Percentiles rank a stretch among this genome's conserved stretches.
phyloP scores from a whole-genome alignment of 257 asterid genomes.

The Ligustrum vulgare region DNA sequence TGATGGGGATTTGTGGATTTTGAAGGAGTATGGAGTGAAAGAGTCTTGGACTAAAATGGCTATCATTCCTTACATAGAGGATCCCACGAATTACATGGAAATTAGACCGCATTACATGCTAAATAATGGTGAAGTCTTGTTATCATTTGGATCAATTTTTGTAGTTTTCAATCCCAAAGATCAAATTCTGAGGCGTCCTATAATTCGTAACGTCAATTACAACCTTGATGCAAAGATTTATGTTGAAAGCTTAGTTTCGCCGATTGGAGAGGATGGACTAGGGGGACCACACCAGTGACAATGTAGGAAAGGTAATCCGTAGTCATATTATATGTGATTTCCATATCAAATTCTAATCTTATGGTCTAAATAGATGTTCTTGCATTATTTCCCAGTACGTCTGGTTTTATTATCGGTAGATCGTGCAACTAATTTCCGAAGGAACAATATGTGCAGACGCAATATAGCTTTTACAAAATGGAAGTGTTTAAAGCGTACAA shows the following conservation, averaged over 20 bases:
- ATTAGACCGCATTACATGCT: slow-evolving; percentile 26
- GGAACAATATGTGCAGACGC: too few relatives aligned
- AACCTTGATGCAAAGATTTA: neutral
- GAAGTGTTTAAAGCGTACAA: too few relatives aligned
- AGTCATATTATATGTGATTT: neutral
- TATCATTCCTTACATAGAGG: slow-evolving; percentile 30
- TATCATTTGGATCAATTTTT: slow-evolving; percentile 30
- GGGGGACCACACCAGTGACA: neutral
- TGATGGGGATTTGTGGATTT: slow-evolving; percentile 46
- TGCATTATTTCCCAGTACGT: neutral
- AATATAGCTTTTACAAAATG: too few relatives aligned
- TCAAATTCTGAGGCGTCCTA: slow-evolving; percentile 32
- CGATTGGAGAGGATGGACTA: neutral
- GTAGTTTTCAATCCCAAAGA: slow-evolving; percentile 35
- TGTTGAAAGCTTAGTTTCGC: neutral
- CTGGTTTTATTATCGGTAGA: too few relatives aligned
- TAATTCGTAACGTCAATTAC: neutral
- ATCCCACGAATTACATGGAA: slow-evolving; percentile 18
- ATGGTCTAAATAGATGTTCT: neutral
- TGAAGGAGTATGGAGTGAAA: slow-evolving; percentile 37
- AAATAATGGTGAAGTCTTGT: slow-evolving; percentile 39
- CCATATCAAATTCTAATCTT: neutral
- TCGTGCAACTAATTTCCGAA: too few relatives aligned
- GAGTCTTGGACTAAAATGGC: slow-evolving; percentile 45
- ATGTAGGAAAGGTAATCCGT: neutral